phyloP scores from a whole-genome alignment of 2,329 filamentous ascomycete genomes.

The Colletotrichum tabaci region DNA sequence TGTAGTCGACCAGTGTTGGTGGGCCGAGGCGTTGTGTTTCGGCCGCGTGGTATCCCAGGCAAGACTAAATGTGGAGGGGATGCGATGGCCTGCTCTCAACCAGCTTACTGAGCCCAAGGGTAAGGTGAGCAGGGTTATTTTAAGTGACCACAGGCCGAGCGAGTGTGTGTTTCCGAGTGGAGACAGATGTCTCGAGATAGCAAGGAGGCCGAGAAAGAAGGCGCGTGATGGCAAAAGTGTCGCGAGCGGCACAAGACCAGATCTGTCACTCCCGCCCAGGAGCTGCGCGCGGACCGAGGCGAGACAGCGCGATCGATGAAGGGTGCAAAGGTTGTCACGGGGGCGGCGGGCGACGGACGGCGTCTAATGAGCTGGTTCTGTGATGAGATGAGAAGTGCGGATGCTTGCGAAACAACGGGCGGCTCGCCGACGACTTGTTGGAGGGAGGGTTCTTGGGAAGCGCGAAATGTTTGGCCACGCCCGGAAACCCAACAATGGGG shows the following conservation, averaged over 20 bases:
- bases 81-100: not conserved
- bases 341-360: constrained; percentile 19
- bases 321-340: constrained; percentile 12
- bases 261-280: constrained; percentile 3
- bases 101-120: not conserved
- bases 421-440: constrained; percentile 33
- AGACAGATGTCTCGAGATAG: constrained; percentile 10
- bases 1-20: not conserved
- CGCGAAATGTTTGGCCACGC: not conserved
- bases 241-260: constrained; percentile 25
- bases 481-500: not conserved
- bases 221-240: constrained; percentile 9
- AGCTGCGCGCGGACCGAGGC: constrained; percentile 26
- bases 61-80: constrained; percentile 1
- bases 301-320: constrained; percentile 15
- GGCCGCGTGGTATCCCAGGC: constrained; percentile 1
- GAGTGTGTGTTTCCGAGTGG: not conserved
- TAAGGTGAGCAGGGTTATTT: constrained; percentile 1
- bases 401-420: constrained; percentile 13
- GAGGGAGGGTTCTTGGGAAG: constrained; percentile 1
- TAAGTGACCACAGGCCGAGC: not conserved
- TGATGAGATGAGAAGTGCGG: constrained; percentile 29
- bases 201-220: constrained; percentile 2
- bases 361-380: constrained; percentile 34
- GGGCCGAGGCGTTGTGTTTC: constrained; percentile 10